Percentiles rank a stretch among this genome's conserved stretches.
phyloP scores from a whole-genome alignment of 768 basidiomycete species.

The Chlorophyllum brunneum region DNA sequence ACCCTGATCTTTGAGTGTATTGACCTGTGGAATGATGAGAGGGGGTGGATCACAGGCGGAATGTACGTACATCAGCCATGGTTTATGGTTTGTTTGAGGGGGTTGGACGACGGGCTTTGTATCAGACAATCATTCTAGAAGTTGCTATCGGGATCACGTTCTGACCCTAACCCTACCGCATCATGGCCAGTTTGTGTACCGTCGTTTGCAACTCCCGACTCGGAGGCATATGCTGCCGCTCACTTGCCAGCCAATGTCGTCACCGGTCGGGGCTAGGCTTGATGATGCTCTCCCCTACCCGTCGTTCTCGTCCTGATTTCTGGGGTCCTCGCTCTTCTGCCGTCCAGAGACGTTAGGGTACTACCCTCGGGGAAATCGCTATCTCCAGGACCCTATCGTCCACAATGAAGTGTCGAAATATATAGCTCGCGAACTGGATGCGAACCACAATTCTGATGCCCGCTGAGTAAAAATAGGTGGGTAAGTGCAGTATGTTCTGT shows the following conservation, averaged over 20 bases:
- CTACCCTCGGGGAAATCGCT: constrained; percentile 4
- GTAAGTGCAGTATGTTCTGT: neutral
- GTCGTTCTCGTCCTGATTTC: neutral
- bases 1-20: constrained; percentile 82
- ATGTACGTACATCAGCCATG: constrained; percentile 37
- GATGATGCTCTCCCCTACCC: neutral
- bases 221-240: neutral
- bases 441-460: constrained; percentile 8
- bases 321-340: constrained; percentile 3
- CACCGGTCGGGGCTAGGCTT: constrained; percentile 1
- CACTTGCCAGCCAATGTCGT: constrained; percentile 2
- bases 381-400: constrained; percentile 13
- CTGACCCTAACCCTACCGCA: constrained; percentile 17
- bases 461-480: neutral
- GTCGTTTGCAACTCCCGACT: constrained; percentile 9
- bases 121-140: constrained; percentile 28
- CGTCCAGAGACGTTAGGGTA: neutral
- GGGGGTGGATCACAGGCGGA: neutral
- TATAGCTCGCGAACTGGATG: neutral
- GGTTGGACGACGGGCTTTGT: neutral
- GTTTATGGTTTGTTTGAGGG: constrained; percentile 4
- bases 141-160: constrained; percentile 27
- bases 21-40: constrained; percentile 27
- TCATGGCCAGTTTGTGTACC: neutral
- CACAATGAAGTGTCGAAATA: neutral